phyloP scores from a whole-genome alignment of 371 early-diverging fungal species.

The Rhizopus delemar region DNA sequence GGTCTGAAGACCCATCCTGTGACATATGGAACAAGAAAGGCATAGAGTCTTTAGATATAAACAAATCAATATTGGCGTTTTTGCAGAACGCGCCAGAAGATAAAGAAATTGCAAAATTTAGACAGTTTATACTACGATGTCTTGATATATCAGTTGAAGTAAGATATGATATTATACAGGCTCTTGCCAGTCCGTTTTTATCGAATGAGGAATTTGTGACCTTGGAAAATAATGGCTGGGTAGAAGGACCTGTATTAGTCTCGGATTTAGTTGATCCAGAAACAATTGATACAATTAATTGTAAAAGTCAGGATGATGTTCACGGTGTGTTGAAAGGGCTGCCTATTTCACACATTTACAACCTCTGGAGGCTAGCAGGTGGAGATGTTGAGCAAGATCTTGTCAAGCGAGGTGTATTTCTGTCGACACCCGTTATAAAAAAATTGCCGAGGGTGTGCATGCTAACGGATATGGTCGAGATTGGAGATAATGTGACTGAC shows the following conservation, averaged over 20 bases:
- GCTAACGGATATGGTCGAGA: conserved; percentile 49
- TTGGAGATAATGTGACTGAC: conserved; percentile 42
- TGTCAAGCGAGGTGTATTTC: conserved; percentile 54
- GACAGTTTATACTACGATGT: conserved; percentile 27
- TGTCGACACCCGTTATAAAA: conserved; percentile 64
- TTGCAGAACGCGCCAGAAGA: conserved; percentile 26
- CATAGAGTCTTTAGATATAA: conserved; percentile 42
- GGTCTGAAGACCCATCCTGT: conserved; percentile 22
- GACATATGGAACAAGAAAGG: conserved; percentile 38
- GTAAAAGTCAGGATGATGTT: conserved; percentile 19
- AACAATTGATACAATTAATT: conserved; percentile 18
- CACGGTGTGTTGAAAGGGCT: conserved; percentile 31
- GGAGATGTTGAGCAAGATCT: conserved; percentile 67
- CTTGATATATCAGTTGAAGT: conserved; percentile 21
- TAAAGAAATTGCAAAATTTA: conserved; percentile 23
- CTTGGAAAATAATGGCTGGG: conserved; percentile 23
- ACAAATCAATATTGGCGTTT: conserved; percentile 30
- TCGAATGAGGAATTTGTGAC: neutral
- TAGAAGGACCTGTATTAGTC: conserved; percentile 37
- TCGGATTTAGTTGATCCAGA: conserved; percentile 40
- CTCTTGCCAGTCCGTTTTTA: conserved; percentile 29
- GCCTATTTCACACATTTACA: conserved; percentile 58
- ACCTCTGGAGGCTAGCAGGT: conserved; percentile 68
- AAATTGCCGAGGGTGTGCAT: conserved; percentile 54
- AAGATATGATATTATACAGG: conserved; percentile 19